Evolutionary conservation across 2,329 filamentous ascomycete species (phyloP).

Genomic region (Colletotrichum paranaense): DNA sequence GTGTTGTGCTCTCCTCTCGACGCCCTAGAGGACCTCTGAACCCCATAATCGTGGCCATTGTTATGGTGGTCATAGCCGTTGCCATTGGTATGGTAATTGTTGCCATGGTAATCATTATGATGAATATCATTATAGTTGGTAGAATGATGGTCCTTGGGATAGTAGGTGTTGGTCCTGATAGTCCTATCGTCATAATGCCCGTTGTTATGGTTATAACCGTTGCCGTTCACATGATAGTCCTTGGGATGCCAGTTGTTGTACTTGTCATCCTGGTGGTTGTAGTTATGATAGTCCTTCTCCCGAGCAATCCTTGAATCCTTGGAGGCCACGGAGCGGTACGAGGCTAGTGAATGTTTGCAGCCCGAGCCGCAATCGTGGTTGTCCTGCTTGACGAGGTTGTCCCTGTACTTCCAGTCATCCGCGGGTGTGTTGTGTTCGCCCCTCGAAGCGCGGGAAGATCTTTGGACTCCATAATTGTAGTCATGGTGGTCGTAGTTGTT

Average conservation of each 20-base stretch:
- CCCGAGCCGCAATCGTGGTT: background rate
- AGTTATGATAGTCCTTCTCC: background rate
- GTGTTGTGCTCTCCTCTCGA: background rate
- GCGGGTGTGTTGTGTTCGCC: conserved; percentile 9
- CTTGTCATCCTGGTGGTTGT: background rate
- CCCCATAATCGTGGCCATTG: background rate
- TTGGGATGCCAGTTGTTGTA: background rate
- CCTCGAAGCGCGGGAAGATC: background rate
- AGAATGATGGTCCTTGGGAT: background rate
- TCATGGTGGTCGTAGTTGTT: background rate
- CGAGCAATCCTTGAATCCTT: background rate
- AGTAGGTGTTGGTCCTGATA: background rate
- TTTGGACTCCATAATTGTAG: no score
- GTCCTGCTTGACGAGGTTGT: conserved; percentile 5
- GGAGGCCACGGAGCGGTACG: background rate
- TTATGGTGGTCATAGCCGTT: background rate
- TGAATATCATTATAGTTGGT: background rate
- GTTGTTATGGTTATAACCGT: background rate
- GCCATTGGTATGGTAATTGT: background rate
- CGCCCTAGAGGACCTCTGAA: background rate
- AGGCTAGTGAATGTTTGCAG: background rate
- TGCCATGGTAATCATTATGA: background rate
- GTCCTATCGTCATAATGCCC: background rate
- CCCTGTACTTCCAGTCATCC: conserved; percentile 9
- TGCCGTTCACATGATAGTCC: no score